Percentiles rank a stretch among this genome's conserved stretches.
phyloP scores from a whole-genome alignment of 495 filamentous ascomycete species.

The Rhypophila decipiens region DNA sequence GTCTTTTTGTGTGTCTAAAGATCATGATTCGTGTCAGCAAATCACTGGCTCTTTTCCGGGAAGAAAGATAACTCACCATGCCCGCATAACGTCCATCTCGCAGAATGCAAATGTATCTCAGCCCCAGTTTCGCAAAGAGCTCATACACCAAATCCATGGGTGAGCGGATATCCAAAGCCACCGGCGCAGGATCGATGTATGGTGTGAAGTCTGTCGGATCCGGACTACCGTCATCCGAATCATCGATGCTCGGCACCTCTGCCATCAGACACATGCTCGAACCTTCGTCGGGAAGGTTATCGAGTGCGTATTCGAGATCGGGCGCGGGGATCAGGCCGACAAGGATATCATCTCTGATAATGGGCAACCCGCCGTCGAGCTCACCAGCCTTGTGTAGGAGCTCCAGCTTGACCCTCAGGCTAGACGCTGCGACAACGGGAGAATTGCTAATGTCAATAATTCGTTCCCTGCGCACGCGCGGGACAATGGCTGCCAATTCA shows the following conservation, averaged over 20 bases:
- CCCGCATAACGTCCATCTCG: slow-evolving; percentile 80
- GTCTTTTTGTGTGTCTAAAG: slow-evolving; percentile 80
- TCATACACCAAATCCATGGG: slow-evolving; percentile 96
- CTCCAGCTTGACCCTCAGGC: slow-evolving; percentile 73
- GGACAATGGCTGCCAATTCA: slow-evolving; percentile 78
- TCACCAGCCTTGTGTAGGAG: slow-evolving; percentile 78
- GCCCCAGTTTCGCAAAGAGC: slow-evolving; percentile 89
- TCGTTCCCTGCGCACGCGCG: slow-evolving; percentile 62
- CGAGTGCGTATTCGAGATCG: slow-evolving; percentile 89
- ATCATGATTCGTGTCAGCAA: slow-evolving; percentile 71
- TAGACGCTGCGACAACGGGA: slow-evolving; percentile 64
- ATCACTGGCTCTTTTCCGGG: too few species aligned
- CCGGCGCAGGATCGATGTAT: slow-evolving; percentile 86
- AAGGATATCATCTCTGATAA: slow-evolving; percentile 71
- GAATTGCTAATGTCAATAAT: slow-evolving; percentile 84
- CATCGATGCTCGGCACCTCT: slow-evolving; percentile 47
- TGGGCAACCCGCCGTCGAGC: slow-evolving; percentile 85
- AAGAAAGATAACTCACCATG: slow-evolving; percentile 56
- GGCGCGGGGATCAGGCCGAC: slow-evolving; percentile 90
- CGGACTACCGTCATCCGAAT: slow-evolving; percentile 50
- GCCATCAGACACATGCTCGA: slow-evolving; percentile 76
- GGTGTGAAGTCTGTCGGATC: slow-evolving; percentile 80
- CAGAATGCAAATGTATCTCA: slow-evolving; percentile 88
- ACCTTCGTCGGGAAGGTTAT: slow-evolving; percentile 69
- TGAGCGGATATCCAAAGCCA: slow-evolving; percentile 80